Conservation (phyloP, 257 asterid species). For the Primulina tabacum region DNA sequence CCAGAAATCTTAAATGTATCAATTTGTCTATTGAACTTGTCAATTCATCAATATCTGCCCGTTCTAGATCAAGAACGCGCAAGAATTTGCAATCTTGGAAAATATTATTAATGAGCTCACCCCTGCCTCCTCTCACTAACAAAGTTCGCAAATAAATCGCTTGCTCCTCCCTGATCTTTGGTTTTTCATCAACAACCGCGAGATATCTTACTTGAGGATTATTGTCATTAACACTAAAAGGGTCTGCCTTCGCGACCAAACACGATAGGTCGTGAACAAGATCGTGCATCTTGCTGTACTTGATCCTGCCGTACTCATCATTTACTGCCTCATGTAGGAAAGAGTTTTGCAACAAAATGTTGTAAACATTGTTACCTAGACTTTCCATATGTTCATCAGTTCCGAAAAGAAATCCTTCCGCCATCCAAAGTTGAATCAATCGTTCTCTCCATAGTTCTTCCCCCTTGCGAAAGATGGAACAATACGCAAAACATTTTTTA, state of each 20-base stretch:
- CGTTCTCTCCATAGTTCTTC: background rate
- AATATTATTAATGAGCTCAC: background rate
- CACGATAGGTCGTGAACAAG: slow-evolving; percentile 37
- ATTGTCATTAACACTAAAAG: background rate
- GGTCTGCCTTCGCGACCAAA: slow-evolving; percentile 9
- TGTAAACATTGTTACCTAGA: background rate
- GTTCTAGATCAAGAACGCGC: slow-evolving; percentile 11
- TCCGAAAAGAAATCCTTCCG: background rate
- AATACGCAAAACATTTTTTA: no score
- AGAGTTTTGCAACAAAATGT: background rate
- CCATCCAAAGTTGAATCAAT: background rate
- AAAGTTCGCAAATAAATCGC: slow-evolving; percentile 21
- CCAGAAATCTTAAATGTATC: slow-evolving; percentile 30
- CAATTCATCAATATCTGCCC: background rate
- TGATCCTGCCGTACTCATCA: background rate
- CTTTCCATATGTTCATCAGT: background rate
- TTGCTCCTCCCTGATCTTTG: background rate
- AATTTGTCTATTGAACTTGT: slow-evolving; percentile 14
- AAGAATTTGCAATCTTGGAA: slow-evolving; percentile 20
- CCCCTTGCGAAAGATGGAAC: background rate
- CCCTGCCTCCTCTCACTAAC: background rate
- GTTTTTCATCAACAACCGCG: background rate
- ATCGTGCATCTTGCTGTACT: slow-evolving; percentile 24
- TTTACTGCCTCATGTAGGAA: background rate
- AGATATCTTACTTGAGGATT: no score